Conservation (phyloP, 2,329 filamentous ascomycete genomes). For the Colletotrichum sp. region DNA sequence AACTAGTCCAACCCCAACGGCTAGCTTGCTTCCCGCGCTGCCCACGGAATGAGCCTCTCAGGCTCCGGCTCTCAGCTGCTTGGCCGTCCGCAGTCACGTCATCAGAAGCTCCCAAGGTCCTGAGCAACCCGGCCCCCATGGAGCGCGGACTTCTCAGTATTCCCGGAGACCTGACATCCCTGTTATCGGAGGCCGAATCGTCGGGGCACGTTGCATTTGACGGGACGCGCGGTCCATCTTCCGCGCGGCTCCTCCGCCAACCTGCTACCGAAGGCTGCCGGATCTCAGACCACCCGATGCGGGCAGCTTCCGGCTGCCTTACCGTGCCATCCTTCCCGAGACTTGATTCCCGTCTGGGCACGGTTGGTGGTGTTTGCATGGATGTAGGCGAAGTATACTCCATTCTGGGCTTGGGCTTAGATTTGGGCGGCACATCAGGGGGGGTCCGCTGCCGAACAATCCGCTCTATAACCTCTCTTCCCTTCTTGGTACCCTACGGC, state of each 20-base stretch:
- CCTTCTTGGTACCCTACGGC: slow-evolving; percentile 56
- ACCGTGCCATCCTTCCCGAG: slow-evolving; percentile 1
- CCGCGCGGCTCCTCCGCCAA: not conserved
- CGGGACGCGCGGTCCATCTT: not conserved
- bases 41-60: not conserved
- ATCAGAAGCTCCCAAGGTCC: not conserved
- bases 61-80: not conserved
- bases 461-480: slow-evolving; percentile 44
- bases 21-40: not conserved
- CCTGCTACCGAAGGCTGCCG: not conserved
- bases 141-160: slow-evolving; percentile 12
- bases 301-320: not conserved
- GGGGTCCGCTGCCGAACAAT: slow-evolving; percentile 25
- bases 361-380: not conserved
- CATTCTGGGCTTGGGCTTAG: not conserved
- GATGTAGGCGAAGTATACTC: not conserved
- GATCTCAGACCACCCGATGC: not conserved
- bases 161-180: not conserved
- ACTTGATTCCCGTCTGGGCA: slow-evolving; percentile 16
- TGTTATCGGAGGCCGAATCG: not conserved
- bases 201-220: slow-evolving; percentile 16
- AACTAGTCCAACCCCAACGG: slow-evolving; percentile 10
- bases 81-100: not conserved
- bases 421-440: not conserved
- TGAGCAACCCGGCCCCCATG: slow-evolving; percentile 2